Evolutionary conservation across 1,139 yeast species (phyloP).

Genomic region (Protomyces arabidopsidicola): DNA sequence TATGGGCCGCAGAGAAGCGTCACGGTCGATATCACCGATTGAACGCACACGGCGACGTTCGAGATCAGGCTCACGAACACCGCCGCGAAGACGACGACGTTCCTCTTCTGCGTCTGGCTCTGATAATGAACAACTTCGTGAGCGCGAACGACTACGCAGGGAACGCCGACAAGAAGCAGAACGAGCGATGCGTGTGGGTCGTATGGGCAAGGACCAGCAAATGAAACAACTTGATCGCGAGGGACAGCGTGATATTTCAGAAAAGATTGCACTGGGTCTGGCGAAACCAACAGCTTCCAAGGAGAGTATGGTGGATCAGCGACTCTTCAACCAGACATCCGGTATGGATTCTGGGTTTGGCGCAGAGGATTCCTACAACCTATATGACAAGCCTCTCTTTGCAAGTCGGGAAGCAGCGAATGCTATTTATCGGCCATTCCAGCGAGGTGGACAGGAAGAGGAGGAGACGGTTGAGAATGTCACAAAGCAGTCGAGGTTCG

Average conservation of each 20-base stretch:
- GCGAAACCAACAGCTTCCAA: conserved; percentile 44
- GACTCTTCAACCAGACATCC: conserved; percentile 46
- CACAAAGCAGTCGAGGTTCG: conserved; percentile 41
- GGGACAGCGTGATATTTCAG: conserved; percentile 52
- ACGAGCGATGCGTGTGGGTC: conserved; percentile 45
- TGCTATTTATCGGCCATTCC: conserved; percentile 47
- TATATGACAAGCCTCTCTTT: conserved; percentile 57
- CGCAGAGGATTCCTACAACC: conserved; percentile 47
- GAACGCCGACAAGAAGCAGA: conserved; percentile 49
- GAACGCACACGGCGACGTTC: neutral
- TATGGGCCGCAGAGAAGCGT: neutral
- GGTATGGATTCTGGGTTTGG: conserved; percentile 37
- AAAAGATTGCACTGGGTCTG: conserved; percentile 51
- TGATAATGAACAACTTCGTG: conserved; percentile 30
- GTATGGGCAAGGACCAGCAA: conserved; percentile 48
- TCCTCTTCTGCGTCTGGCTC: conserved; percentile 29
- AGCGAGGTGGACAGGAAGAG: conserved; percentile 36
- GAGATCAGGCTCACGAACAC: conserved; percentile 11
- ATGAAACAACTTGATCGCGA: conserved; percentile 46
- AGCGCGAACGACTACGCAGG: conserved; percentile 45
- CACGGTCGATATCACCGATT: conserved; percentile 1
- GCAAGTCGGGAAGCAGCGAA: conserved; percentile 50
- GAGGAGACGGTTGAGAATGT: conserved; percentile 40
- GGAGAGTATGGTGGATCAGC: conserved; percentile 53
- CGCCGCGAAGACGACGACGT: conserved; percentile 13